Evolutionary conservation across 176 grass and related monocot genomes (phyloP), one percentile per base, ranked within the genome.

Genomic region (Cenchrus americanus): DNA sequence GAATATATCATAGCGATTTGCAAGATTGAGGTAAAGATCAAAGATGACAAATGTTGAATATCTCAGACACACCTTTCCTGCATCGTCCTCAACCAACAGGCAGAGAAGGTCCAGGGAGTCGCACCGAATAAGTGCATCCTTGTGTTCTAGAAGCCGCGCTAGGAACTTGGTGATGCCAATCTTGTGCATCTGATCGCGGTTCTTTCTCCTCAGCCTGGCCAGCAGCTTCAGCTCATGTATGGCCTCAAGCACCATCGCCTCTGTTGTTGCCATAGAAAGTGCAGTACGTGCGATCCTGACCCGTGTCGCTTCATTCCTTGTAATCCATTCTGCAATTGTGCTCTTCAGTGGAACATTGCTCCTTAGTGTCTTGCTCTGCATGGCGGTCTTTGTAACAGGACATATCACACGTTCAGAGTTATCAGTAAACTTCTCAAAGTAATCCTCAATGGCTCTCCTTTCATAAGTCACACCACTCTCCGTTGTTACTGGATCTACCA

Each of bases 401-500:
- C 96, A 99, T 60, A 82, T 77, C 22, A 94, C 61, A 54, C 60
- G 69, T 82, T 94, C 89, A 71, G 91, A 78, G 17, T 26, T 52
- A 75, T 90, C 82, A 32, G 83, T 65, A 78, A 81, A 87, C 47
- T 79, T 90, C 5, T 92, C 91, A 59, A 92, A 91, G 84, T 93
- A 83, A 46, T 92, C 89, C 34, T 87, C 78, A 55, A 99, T 96
- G 61, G 84, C 88, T 85, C 62, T 94, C 86, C 92, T 90, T 57
- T 99, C 96, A 67, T 89, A 99, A 62, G 96, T 96, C 30, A 94
- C 80, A 3, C 96, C 93, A 47, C 93, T 99, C 69, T 99, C 96
- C 0, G 87, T 88, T 0, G 87, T 96, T 44, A 92, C 96, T 1
- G 96, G 96, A 78, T 96, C 96, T 18, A 88, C 79, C 93, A 99